Evolutionary conservation across 495 filamentous ascomycete genomes (phyloP).

Genomic region (Trichoderma reesei): DNA sequence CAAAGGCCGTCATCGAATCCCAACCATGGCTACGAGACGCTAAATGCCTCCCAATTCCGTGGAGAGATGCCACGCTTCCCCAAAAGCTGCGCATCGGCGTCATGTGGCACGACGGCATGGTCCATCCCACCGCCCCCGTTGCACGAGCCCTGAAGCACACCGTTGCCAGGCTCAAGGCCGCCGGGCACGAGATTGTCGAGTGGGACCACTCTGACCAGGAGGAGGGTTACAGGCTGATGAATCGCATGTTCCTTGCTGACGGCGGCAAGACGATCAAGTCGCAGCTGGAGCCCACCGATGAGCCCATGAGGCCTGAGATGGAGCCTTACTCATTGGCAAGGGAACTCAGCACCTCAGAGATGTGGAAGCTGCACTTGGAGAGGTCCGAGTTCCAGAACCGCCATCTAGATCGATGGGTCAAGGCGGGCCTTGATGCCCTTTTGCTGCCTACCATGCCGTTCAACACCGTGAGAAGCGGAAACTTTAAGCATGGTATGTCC

Average conservation of each 20-base stretch:
- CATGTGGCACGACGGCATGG: slow-evolving; percentile 44
- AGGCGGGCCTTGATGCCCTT: slow-evolving; percentile 61
- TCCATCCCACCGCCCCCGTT: slow-evolving; percentile 46
- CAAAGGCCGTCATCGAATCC: slow-evolving; percentile 21
- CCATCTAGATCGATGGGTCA: slow-evolving; percentile 68
- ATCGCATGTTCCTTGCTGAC: slow-evolving; percentile 30
- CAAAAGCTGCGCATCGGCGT: slow-evolving; percentile 36
- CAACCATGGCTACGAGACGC: slow-evolving; percentile 23
- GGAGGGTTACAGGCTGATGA: slow-evolving; percentile 25
- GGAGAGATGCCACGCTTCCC: slow-evolving; percentile 10
- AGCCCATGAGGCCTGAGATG: slow-evolving; percentile 25
- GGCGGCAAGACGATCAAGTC: slow-evolving; percentile 29
- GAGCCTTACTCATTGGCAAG: neutral
- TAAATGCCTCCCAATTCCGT: slow-evolving; percentile 24
- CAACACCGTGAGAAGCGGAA: slow-evolving; percentile 59
- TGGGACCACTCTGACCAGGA: slow-evolving; percentile 35
- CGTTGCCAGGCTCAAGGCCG: slow-evolving; percentile 23
- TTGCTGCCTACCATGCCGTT: slow-evolving; percentile 62
- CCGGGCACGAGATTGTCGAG: slow-evolving; percentile 29
- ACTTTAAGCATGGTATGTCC: slow-evolving; percentile 58
- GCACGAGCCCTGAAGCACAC: slow-evolving; percentile 30
- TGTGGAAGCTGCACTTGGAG: slow-evolving; percentile 64
- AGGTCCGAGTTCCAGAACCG: slow-evolving; percentile 62
- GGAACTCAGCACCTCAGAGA: slow-evolving; percentile 47
- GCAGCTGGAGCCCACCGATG: slow-evolving; percentile 34